Conservation (phyloP, 2,329 filamentous ascomycete genomes). For the Aspergillus niger region DNA sequence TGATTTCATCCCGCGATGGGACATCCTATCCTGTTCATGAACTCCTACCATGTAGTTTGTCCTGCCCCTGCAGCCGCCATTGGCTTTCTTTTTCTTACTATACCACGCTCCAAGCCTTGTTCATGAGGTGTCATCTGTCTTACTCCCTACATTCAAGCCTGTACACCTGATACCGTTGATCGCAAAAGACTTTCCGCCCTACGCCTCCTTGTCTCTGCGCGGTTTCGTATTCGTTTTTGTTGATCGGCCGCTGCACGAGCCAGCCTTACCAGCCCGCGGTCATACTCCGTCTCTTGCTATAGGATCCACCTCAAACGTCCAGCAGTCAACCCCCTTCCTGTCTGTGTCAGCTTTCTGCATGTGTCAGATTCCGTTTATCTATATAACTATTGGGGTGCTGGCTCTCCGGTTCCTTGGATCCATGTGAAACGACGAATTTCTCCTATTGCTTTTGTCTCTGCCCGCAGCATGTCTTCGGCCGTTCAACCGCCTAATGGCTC, state of each 20-base stretch:
- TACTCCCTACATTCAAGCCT: not conserved
- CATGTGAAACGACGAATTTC: conserved; percentile 20
- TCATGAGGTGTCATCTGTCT: not conserved
- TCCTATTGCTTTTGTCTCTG: conserved; percentile 10
- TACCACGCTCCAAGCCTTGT: not conserved
- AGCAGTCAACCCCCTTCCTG: conserved; percentile 1
- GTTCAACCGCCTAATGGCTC: conserved; percentile 29
- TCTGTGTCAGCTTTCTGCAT: not conserved
- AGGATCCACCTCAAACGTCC: conserved; percentile 3
- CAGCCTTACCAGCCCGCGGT: conserved; percentile 1
- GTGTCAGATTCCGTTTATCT: conserved; percentile 3
- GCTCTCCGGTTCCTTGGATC: conserved; percentile 9
- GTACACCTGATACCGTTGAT: not conserved
- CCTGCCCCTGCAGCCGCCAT: not conserved
- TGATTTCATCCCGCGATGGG: not conserved
- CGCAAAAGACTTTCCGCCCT: not conserved
- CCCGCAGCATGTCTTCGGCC: conserved; percentile 34
- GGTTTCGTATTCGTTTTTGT: conserved; percentile 9
- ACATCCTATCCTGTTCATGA: not conserved
- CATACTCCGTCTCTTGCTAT: not conserved
- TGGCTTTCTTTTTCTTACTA: not conserved
- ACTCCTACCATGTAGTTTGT: not conserved
- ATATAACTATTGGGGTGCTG: conserved; percentile 1
- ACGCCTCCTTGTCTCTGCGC: conserved; percentile 1
- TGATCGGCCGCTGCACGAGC: conserved; percentile 5